Percentiles rank a stretch among this genome's conserved stretches.
Conservation (phyloP, 2,329 filamentous ascomycete species). For the Helotiales sp. region DNA sequence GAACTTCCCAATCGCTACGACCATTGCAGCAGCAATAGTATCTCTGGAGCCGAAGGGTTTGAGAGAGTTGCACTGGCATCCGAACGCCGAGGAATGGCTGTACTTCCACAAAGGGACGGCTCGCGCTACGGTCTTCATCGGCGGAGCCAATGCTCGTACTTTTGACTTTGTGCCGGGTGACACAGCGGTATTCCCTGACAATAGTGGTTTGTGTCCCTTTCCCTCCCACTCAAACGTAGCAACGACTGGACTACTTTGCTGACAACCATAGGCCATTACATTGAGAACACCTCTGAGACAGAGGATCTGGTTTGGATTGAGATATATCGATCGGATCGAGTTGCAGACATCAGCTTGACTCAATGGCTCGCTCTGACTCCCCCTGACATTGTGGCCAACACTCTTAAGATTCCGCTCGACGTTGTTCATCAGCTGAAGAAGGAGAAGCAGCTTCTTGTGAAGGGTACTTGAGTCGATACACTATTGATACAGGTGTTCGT, state of each 20-base stretch:
- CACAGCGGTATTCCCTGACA: conserved; percentile 67
- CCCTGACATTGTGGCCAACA: conserved; percentile 58
- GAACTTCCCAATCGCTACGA: conserved; percentile 66
- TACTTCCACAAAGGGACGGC: conserved; percentile 66
- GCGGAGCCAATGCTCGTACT: conserved; percentile 59
- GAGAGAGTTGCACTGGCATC: conserved; percentile 59
- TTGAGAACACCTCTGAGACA: conserved; percentile 65
- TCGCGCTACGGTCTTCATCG: conserved; percentile 65
- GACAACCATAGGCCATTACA: conserved; percentile 56
- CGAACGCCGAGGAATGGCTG: conserved; percentile 63
- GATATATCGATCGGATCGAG: conserved; percentile 66
- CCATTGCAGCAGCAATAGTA: conserved; percentile 65
- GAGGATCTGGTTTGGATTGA: conserved; percentile 69
- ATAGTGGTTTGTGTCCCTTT: conserved; percentile 44
- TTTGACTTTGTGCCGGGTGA: conserved; percentile 70
- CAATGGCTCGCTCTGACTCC: conserved; percentile 72
- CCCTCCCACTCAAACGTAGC: too few relatives aligned
- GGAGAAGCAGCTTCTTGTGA: conserved; percentile 60
- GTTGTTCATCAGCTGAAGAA: conserved; percentile 59
- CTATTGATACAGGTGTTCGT: too few relatives aligned
- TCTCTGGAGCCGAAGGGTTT: conserved; percentile 62
- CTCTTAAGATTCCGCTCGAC: conserved; percentile 57
- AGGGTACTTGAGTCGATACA: conserved; percentile 19
- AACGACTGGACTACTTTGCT: not conserved
- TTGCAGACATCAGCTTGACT: conserved; percentile 64